Conservation (phyloP, 768 basidiomycete species). For the Infundibulicybe gibba region DNA sequence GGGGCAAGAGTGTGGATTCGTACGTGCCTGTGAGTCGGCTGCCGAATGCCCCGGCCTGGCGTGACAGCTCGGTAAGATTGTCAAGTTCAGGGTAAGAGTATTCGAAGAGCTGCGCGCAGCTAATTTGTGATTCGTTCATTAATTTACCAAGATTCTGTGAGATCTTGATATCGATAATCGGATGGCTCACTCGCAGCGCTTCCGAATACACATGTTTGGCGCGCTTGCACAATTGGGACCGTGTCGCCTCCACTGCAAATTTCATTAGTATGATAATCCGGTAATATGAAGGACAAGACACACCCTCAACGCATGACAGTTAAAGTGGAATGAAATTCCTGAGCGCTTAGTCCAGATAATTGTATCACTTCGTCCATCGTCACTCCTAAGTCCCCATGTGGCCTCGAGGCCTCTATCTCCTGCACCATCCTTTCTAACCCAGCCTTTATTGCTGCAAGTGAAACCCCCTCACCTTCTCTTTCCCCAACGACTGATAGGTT, state of each 20-base stretch:
- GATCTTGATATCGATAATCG: constrained; percentile 17
- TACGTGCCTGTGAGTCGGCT: constrained; percentile 75
- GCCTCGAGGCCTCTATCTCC: constrained; percentile 52
- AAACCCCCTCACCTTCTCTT: constrained; percentile 41
- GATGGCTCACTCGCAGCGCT: constrained; percentile 67
- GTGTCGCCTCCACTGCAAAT: constrained; percentile 63
- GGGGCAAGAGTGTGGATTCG: not conserved
- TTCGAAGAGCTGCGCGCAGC: constrained; percentile 67
- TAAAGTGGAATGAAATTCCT: constrained; percentile 64
- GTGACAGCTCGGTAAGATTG: constrained; percentile 59
- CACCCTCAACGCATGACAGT: constrained; percentile 78
- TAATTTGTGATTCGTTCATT: constrained; percentile 78
- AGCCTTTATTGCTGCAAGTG: constrained; percentile 38
- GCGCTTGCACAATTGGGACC: constrained; percentile 82
- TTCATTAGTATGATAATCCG: constrained; percentile 3
- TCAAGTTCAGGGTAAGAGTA: constrained; percentile 82
- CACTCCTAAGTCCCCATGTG: constrained; percentile 51
- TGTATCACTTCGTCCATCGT: constrained; percentile 73
- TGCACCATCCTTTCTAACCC: constrained; percentile 42
- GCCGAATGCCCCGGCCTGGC: constrained; percentile 72
- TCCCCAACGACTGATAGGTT: constrained; percentile 57
- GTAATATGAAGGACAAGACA: not conserved
- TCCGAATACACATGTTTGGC: constrained; percentile 81
- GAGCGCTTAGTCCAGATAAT: constrained; percentile 52
- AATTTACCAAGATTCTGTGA: constrained; percentile 57